phyloP scores from a whole-genome alignment of 495 filamentous ascomycete species.

The Penicillium dipodomyicola region DNA sequence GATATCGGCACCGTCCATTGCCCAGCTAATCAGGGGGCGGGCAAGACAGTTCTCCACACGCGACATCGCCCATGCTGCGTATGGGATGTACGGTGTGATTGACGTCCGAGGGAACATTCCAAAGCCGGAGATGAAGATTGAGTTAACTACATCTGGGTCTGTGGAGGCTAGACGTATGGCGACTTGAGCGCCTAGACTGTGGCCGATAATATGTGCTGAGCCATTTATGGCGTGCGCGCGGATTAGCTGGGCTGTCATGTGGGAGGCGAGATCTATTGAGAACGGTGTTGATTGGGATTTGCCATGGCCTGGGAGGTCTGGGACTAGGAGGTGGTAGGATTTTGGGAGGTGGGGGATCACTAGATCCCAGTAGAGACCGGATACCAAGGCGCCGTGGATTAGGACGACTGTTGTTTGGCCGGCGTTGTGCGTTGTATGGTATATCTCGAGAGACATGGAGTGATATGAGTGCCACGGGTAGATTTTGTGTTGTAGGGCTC shows the following conservation, averaged over 20 bases:
- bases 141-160: constrained; percentile 4
- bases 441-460: not conserved
- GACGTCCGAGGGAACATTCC: constrained; percentile 2
- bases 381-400: constrained; percentile 20
- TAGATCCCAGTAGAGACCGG: constrained; percentile 13
- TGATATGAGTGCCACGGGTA: not conserved
- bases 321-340: constrained; percentile 19
- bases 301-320: constrained; percentile 23
- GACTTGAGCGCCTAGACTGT: constrained; percentile 18
- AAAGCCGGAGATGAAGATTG: constrained; percentile 10
- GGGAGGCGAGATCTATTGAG: constrained; percentile 11
- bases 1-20: constrained; percentile 18
- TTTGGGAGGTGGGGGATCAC: constrained; percentile 14
- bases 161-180: constrained; percentile 13
- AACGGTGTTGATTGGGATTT: constrained; percentile 12
- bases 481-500: too few relatives aligned
- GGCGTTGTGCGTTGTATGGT: constrained; percentile 1
- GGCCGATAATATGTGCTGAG: constrained; percentile 15
- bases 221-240: constrained; percentile 8
- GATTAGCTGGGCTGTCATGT: constrained; percentile 7
- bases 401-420: constrained; percentile 16
- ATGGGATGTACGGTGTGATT: constrained; percentile 6
- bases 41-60: constrained; percentile 12
- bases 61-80: constrained; percentile 9
- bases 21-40: constrained; percentile 7